Evolutionary conservation across 768 basidiomycete genomes (phyloP), one percentile per base, ranked within the genome.

Genomic region (Mycena maculata): DNA sequence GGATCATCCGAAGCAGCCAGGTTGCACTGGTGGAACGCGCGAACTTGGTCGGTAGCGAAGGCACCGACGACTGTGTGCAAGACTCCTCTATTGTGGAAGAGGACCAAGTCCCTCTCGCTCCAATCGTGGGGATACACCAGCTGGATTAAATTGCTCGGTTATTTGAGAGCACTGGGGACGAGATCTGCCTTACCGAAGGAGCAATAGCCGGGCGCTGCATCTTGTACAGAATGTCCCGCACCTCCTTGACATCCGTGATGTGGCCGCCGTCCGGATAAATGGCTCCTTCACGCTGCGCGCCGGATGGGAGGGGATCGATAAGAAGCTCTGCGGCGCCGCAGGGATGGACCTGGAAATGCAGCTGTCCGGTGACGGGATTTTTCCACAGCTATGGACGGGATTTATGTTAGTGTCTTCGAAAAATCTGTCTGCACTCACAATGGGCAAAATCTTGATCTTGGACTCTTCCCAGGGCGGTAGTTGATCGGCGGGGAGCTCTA

Each of bases 181-280:
- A 30, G 12, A 28, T 7, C n/a, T 50, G 22, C 76, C 86, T 72
- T 67, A 92, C 91, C 62, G 79, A 76, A 15, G 95, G 95, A 1
- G 93, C 90, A 65, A 98, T 97, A n/a, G 89, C 95, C 3, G 96
- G 95, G 12, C 95, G 81, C 76, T 96, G 95, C 87, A 97, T 92
- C 79, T 84, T 86, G 81, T 98, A 95, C 39, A 97, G 76, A 23
- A 96, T 75, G 9, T 84, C 87, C 4, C 96, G 86, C 16, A 94
- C 92, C 63, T 88, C 80, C 58, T 85, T 84, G 27, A 97, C 82
- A 74, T 96, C 89, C n/a, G 82, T 92, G 73, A 98, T 73, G 72
- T 89, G 87, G 1, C 85, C 90, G 11, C 96, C 95, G 66, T 95
- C 90, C 4, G 96, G 95, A 78, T 90, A 96, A 1, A 96, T 81